Conservation (phyloP, 2,329 filamentous ascomycete genomes). For the Diaporthe capsici region DNA sequence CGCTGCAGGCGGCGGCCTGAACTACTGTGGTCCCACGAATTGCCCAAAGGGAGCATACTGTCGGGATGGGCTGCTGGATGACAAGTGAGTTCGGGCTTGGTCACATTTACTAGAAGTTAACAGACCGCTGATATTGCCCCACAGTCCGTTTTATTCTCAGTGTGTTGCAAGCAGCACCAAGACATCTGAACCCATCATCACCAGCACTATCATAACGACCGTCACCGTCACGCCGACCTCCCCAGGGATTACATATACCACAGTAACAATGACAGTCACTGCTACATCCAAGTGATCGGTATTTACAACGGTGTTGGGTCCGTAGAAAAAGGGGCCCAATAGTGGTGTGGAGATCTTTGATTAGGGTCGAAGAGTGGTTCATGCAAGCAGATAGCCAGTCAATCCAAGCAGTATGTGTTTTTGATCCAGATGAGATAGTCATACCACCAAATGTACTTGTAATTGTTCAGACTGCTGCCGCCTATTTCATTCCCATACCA, state of each 20-base stretch:
- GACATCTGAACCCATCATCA: neutral
- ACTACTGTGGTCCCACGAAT: constrained; percentile 16
- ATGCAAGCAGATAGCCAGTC: neutral
- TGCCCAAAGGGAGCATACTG: constrained; percentile 12
- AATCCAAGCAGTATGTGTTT: neutral
- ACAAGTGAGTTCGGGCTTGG: neutral
- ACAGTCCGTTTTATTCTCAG: neutral
- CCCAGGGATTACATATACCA: neutral
- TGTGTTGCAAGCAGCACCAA: constrained; percentile 22
- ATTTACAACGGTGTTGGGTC: no score
- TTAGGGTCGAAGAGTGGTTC: neutral
- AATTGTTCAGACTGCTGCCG: neutral
- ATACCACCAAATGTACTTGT: neutral
- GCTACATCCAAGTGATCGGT: neutral
- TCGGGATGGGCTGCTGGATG: constrained; percentile 19
- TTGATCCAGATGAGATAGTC: neutral
- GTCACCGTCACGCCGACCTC: neutral
- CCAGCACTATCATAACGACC: constrained; percentile 3
- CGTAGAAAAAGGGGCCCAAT: neutral
- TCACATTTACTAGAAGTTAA: neutral
- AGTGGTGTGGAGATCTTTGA: neutral
- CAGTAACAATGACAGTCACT: neutral
- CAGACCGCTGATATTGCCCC: neutral
- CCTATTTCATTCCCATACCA: neutral
- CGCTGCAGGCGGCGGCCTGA: neutral